Evolutionary conservation across 2,329 filamentous ascomycete genomes (phyloP), one percentile per base, ranked within the genome.

Genomic region (Aspergillus sp.): DNA sequence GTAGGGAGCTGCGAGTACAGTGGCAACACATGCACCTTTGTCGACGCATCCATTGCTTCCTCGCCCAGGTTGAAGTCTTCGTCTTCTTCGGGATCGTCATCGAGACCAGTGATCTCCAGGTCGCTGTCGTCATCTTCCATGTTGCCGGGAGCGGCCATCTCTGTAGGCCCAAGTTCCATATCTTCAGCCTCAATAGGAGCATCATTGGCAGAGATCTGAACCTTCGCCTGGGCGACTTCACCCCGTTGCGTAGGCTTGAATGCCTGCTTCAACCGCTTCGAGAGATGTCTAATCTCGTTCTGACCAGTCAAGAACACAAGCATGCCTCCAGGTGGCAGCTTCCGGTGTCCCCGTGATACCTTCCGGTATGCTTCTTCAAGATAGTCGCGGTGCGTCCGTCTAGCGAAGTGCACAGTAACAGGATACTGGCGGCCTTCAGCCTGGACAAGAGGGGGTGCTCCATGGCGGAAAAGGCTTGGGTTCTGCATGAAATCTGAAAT

Each of bases 231-330:
- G 7, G 79, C 75, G 2, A 74, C 71, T 2, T 78, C 66, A 20
- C 70, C 74, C 17, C 69, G 71, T 41, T 65, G 67, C 32, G 56
- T 82, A 63, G 49, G 80, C 72, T 61, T 80, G 74, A 76, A 88
- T 74, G 81, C 76, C 44, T 85, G 76, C 61, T 85, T 89, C 22
- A 98, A 71, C 33, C 79, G 81, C 65, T 90, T 93, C 54, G 84
- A 85, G n/a, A 98, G 76, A 43, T 86, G 80, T 38, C 81, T 76
- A 50, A 98, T 98, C 64, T 98, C 94, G 54, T 89, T 88, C 57
- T 95, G 88, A 0, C 93, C 90, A 0, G 93, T 98, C 46, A 98
- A 71, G 61, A 98, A 98, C 0, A 97, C 89, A 19, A 98, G 78
- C 63, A 98, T 93, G 7, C 87, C 89, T 7, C 93, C 93, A 0